Evolutionary conservation across 2,329 filamentous ascomycete species (phyloP).

Genomic region (Plenodomus tracheiphilus): DNA sequence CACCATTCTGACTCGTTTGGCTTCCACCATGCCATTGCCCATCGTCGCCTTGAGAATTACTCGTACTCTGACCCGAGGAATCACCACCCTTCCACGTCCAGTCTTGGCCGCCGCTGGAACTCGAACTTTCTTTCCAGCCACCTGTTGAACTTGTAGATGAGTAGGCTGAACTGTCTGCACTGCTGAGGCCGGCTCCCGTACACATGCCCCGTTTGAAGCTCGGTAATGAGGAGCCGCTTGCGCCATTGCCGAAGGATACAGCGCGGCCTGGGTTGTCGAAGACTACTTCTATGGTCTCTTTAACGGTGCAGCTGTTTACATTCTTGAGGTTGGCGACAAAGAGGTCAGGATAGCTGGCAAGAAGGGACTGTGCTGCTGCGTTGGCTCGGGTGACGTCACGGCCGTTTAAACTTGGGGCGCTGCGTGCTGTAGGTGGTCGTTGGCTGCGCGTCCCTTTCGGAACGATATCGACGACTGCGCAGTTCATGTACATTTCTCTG

Average conservation of each 20-base stretch:
- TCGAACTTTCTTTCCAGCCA: not conserved
- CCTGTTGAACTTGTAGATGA: conserved; percentile 9
- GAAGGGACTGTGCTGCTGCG: conserved; percentile 21
- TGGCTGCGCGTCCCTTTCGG: not conserved
- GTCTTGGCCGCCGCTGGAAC: not conserved
- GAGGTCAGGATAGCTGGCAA: conserved; percentile 46
- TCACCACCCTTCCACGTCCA: not conserved
- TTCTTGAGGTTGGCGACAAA: conserved; percentile 50
- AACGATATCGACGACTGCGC: conserved; percentile 68
- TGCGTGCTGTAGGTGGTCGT: not conserved
- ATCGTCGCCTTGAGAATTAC: conserved; percentile 2
- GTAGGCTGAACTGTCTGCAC: conserved; percentile 12
- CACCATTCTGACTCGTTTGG: not conserved
- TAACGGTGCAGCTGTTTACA: conserved; percentile 46
- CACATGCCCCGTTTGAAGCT: conserved; percentile 19
- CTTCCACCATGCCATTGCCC: conserved; percentile 18
- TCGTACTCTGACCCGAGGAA: not conserved
- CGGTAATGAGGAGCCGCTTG: conserved; percentile 22
- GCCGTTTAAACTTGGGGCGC: conserved; percentile 44
- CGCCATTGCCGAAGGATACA: conserved; percentile 44
- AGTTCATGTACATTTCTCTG: conserved; percentile 88
- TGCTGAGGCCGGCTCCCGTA: conserved; percentile 20
- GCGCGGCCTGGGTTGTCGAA: conserved; percentile 48
- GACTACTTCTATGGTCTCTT: conserved; percentile 43
- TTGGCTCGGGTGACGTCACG: conserved; percentile 2